Evolutionary conservation across 345 rosid species (phyloP), one percentile per base, ranked within the genome.

Genomic region (Schrenkiella parvula): DNA sequence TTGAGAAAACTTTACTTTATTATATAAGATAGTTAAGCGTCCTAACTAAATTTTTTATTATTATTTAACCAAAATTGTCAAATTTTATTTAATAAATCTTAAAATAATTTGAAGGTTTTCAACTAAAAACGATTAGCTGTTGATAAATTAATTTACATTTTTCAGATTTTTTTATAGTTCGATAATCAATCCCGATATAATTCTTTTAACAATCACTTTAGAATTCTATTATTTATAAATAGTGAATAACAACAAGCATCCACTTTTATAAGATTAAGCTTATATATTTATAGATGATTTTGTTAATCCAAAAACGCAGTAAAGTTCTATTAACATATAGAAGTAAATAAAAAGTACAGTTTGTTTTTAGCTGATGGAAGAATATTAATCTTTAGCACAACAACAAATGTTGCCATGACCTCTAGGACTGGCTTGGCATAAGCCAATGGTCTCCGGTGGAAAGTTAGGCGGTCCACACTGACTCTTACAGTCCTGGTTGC

Each of bases 371-470:
- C 19, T 55, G 37, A 28, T 29, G 0, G 21, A 3, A 54, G 22
- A 29, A 29, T 51, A 17, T 8, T 57, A 57, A 34, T 34, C 43
- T 34, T 57, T 34, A 19, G 43, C 15, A 57, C 62, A 57, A 34
- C 62, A 57, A 19, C 73, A 75, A 42, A 67, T 15, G 9, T 60
- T 67, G 57, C 74, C 74, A 74, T 74, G 72, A 28, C 62, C 73
- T 38, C 46, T 48, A 50, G 73, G 78, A 67, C 6, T 66, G 2
- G 78, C 8, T 66, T 38, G 72, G 25, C 78, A 74, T 12, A 22
- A 37, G 3, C 54, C 67, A 19, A 58, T 48, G 35, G 72, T 66
- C 8, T 0, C 2, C 1, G 43, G 43, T 35, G 78, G 66, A 11
- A 74, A 66, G 14, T 37, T 2, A 0, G 78, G 61, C 3, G 52